These are phyloP conservation scores for Saccharomycopsis vini DNA, from an alignment of 805 yeast genomes.

Conservation along the genomic window DNA sequence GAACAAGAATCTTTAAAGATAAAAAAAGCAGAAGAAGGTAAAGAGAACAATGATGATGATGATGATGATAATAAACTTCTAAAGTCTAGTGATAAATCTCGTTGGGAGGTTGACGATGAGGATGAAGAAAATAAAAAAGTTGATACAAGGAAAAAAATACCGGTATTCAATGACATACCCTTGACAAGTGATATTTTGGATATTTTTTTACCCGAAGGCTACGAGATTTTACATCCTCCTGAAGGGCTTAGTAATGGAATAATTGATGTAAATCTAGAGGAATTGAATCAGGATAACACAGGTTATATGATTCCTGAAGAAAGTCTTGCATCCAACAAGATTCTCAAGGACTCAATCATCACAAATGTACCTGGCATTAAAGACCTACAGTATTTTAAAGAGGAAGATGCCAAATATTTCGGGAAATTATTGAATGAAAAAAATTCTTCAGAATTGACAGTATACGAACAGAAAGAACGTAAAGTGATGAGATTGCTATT, in stretches of 20 bases:
- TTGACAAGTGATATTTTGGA: conserved; percentile 11
- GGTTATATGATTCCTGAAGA: conserved; percentile 48
- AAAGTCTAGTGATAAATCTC: no score
- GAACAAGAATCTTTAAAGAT: no score
- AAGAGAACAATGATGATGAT: not conserved
- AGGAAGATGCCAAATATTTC: conserved; percentile 64
- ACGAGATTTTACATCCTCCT: conserved; percentile 15
- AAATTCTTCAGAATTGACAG: conserved; percentile 28
- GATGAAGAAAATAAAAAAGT: conserved; percentile 1
- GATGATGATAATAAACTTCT: not conserved
- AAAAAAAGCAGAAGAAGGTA: no score
- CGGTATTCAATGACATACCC: conserved; percentile 13
- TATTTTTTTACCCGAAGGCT: conserved; percentile 13
- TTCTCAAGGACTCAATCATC: conserved; percentile 32
- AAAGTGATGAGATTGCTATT: conserved; percentile 55
- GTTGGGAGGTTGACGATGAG: not conserved
- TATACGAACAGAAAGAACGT: conserved; percentile 50
- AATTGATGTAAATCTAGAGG: not conserved
- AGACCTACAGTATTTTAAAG: conserved; percentile 61
- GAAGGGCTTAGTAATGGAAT: conserved; percentile 7
- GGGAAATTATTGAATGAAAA: conserved; percentile 41
- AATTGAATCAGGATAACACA: not conserved
- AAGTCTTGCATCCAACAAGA: conserved; percentile 24
- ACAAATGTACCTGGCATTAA: conserved; percentile 55
- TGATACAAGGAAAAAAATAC: conserved; percentile 9